These are phyloP conservation scores for Schizochytrium sp. DNA, from an alignment of 108 stramenopile genomes.

Conservation along the genomic window DNA sequence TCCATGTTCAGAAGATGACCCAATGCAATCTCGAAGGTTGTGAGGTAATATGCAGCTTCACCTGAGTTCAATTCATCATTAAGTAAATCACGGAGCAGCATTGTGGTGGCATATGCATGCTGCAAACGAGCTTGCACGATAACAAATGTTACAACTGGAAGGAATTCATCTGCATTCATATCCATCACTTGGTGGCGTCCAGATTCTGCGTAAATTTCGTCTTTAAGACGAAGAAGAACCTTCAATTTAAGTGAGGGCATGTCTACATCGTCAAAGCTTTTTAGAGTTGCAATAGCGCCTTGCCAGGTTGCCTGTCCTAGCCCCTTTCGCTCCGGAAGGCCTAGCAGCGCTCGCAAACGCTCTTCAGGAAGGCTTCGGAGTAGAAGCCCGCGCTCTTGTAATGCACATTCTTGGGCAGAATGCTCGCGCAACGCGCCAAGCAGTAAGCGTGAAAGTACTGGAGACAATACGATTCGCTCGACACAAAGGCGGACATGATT, in stretches of 20 bases:
- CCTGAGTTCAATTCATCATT: conserved; percentile 32
- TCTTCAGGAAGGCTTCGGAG: conserved; percentile 13
- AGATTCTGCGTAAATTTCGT: conserved; percentile 43
- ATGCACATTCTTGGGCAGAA: conserved; percentile 12
- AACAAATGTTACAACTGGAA: conserved; percentile 45
- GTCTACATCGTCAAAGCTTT: conserved; percentile 60
- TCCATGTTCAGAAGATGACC: conserved; percentile 36
- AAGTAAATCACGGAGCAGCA: conserved; percentile 48
- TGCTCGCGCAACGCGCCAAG: conserved; percentile 51
- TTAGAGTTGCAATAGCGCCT: conserved; percentile 52
- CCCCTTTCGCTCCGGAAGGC: conserved; percentile 20
- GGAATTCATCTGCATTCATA: conserved; percentile 57
- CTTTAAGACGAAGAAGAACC: conserved; percentile 26
- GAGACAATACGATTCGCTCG: conserved; percentile 51
- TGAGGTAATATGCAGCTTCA: conserved; percentile 52
- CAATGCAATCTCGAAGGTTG: conserved; percentile 52
- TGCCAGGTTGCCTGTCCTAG: background rate
- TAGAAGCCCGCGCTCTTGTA: conserved; percentile 30
- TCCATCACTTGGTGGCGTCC: conserved; percentile 3
- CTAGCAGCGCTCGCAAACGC: background rate
- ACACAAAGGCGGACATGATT: conserved; percentile 48
- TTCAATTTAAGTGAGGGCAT: conserved; percentile 49
- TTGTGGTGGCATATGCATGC: conserved; percentile 50
- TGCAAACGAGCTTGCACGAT: conserved; percentile 24
- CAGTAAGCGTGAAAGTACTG: conserved; percentile 36